Evolutionary conservation across 1,284 basidiomycete genomes (phyloP), one percentile per base, ranked within the genome.

Genomic region (Ceratobasidium sp.): DNA sequence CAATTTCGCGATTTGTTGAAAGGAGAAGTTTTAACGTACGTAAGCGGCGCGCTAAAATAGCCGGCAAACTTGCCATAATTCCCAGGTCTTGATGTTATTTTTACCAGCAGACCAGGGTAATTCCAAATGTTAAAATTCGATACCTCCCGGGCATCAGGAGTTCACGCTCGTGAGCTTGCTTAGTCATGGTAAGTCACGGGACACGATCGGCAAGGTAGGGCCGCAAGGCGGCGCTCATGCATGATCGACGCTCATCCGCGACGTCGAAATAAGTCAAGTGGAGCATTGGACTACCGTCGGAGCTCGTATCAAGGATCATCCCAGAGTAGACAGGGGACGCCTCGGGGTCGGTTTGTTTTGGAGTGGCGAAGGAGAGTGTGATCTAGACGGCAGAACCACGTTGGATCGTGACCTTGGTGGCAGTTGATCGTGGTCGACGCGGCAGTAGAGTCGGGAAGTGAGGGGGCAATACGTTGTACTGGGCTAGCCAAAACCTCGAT

Each of bases 241-340:
- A n/a, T 33, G 33, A 33, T 33, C 4, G 33, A 33, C 33, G 33
- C 33, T 33, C 33, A 33, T 33, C 83, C 13, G 84, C 84, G 2
- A 85, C 82, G 12, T 83, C 83, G 33, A 81, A 46, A 64, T 82
- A 83, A 20, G 80, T 78, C n/a, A 80, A 78, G 48, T 67, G 71
- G 59, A 79, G 74, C 10, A 42, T 76, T 33, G 33, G 33, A n/a
- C 77, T 57, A 20, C 77, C 61, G 23, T 77, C 66, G 23, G 62
- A 59, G 44, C 74, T 77, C 33, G 74, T 78, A 59, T 81, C 77
- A 23, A 67, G 61, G 50, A 82, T 74, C 73, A 57, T 80, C 12
- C 81, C 84, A 38, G 81, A 82, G 80, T 83, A 85, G 77, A 83
- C 80, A 13, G 84, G 84, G 26, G 84, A 81, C 54, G 80, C 80